phyloP scores from a whole-genome alignment of 106 monocot genomes.

The Apostasia ramifera region DNA sequence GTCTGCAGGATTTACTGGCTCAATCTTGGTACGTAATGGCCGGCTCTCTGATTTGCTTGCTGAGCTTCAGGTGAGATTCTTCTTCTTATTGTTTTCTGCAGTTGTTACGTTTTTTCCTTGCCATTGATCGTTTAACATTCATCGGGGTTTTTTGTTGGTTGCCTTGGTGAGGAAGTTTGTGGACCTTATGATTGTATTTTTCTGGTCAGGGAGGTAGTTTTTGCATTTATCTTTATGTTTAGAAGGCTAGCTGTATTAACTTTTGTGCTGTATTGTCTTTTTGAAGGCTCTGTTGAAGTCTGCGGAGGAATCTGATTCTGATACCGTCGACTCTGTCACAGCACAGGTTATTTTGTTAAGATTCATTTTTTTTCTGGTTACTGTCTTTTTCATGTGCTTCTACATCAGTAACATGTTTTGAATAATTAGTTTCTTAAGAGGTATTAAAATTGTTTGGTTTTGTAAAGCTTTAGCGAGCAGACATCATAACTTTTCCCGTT shows the following conservation, averaged over 20 bases:
- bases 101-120: not conserved
- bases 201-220: not conserved
- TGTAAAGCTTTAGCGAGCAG: not conserved
- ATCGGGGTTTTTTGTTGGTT: not conserved
- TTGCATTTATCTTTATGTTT: not conserved
- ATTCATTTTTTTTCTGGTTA: not conserved
- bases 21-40: slow-evolving; percentile 58
- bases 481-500: not conserved
- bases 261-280: not conserved
- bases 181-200: too few relatives aligned
- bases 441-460: not conserved
- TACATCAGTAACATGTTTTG: too few relatives aligned
- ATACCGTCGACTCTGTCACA: slow-evolving; percentile 5
- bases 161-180: not conserved
- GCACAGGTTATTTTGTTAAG: not conserved
- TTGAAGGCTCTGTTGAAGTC: slow-evolving; percentile 4
- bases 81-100: not conserved
- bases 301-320: slow-evolving; percentile 1
- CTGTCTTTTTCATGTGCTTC: not conserved
- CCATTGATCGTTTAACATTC: not conserved
- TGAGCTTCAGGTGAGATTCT: slow-evolving; percentile 59
- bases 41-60: slow-evolving; percentile 50
- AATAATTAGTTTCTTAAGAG: not conserved
- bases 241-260: not conserved
- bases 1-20: slow-evolving; percentile 41